Conservation (phyloP, 1,284 basidiomycete genomes). For the Austropuccinia psidii region DNA sequence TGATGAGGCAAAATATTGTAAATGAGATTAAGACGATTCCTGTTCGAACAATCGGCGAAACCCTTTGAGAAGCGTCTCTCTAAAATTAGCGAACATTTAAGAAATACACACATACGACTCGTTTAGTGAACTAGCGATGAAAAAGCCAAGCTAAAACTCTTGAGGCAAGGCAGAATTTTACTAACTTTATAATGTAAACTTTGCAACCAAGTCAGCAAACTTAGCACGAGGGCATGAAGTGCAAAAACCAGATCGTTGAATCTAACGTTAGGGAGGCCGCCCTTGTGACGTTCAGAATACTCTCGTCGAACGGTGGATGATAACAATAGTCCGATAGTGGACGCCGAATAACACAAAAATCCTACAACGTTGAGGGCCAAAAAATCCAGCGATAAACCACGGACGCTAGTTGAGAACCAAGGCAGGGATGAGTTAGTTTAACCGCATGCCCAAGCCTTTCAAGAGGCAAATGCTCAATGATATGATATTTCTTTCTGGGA, state of each 20-base stretch:
- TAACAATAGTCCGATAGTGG: conserved; percentile 40
- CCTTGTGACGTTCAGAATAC: conserved; percentile 36
- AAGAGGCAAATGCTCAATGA: background rate
- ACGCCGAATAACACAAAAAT: conserved; percentile 42
- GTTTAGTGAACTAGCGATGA: background rate
- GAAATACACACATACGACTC: background rate
- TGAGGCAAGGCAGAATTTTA: background rate
- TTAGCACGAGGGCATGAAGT: conserved; percentile 27
- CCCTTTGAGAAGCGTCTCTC: conserved; percentile 19
- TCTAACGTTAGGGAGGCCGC: conserved; percentile 38
- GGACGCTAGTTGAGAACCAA: background rate
- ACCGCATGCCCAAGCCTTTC: background rate
- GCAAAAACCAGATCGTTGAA: conserved; percentile 18
- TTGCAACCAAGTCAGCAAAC: conserved; percentile 1
- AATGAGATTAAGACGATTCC: background rate
- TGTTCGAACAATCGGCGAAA: conserved; percentile 1
- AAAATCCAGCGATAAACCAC: conserved; percentile 43
- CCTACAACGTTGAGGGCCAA: conserved; percentile 40
- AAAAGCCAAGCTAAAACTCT: background rate
- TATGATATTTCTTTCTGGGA: background rate
- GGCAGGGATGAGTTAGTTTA: background rate
- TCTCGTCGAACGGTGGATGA: conserved; percentile 39
- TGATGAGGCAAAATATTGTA: background rate
- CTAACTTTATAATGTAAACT: conserved; percentile 14
- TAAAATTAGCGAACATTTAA: background rate